These are phyloP conservation scores for Ajuga chamaepitys DNA, from an alignment of 257 asterid species.

Conservation along the genomic window DNA sequence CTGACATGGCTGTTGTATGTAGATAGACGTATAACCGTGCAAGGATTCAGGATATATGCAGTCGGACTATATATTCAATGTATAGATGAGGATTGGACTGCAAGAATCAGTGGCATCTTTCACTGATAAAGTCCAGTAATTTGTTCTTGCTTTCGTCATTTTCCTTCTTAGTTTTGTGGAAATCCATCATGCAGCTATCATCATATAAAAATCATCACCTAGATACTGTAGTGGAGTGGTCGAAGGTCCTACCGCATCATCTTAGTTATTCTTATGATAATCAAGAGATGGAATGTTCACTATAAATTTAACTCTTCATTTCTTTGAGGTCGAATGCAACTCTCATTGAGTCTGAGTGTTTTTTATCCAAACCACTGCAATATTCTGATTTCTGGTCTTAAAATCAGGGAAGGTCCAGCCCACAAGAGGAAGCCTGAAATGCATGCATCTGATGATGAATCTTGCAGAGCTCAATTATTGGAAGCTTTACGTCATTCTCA, in stretches of 20 bases:
- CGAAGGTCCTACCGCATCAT: background rate
- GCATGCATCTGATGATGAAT: conserved; percentile 18
- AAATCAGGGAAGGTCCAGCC: conserved; percentile 21
- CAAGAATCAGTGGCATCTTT: no score
- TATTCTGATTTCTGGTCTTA: background rate
- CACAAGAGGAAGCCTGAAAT: conserved; percentile 16
- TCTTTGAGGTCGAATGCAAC: background rate
- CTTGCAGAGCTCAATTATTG: conserved; percentile 47
- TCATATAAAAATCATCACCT: no score
- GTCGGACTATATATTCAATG: no score
- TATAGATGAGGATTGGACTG: no score
- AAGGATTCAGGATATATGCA: no score
- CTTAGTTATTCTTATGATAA: background rate
- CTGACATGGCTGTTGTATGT: no score
- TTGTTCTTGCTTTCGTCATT: no score
- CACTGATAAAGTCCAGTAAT: no score
- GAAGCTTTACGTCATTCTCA: conserved; percentile 92
- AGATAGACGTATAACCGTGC: no score
- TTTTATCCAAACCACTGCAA: background rate
- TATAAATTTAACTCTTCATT: background rate
- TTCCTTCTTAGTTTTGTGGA: no score
- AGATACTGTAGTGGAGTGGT: background rate
- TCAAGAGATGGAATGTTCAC: background rate
- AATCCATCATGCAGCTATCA: no score
- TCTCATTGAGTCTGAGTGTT: background rate